phyloP scores from a whole-genome alignment of 2,329 filamentous ascomycete genomes.

The Paramyrothecium sp. region DNA sequence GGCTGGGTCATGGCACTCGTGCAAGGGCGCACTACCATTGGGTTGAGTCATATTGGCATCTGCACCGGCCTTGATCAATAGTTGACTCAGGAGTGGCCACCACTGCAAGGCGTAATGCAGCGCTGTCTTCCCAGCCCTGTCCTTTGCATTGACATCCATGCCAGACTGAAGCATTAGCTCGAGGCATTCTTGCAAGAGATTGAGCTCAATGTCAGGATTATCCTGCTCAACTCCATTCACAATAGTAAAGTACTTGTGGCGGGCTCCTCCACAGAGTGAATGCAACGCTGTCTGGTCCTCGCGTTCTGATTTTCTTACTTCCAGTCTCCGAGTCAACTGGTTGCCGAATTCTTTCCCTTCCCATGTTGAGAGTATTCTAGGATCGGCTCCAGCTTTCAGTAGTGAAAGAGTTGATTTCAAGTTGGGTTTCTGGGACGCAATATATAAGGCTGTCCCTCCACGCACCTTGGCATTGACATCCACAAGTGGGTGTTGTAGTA shows the following conservation, averaged over 20 bases:
- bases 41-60: slow-evolving; percentile 12
- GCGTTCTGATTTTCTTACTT: not conserved
- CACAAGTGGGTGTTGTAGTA: slow-evolving; percentile 5
- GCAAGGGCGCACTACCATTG: slow-evolving; percentile 5
- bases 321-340: not conserved
- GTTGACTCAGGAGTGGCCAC: slow-evolving; percentile 5
- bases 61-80: slow-evolving; percentile 19
- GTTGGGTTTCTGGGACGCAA: slow-evolving; percentile 6
- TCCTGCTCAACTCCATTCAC: too few species aligned
- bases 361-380: slow-evolving; percentile 13
- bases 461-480: slow-evolving; percentile 2
- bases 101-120: not conserved
- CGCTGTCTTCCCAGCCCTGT: not conserved
- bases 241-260: too few species aligned
- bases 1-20: slow-evolving; percentile 11
- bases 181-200: too few species aligned
- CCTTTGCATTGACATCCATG: too few species aligned
- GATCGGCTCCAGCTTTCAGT: slow-evolving; percentile 28
- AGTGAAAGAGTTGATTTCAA: slow-evolving; percentile 17
- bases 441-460: slow-evolving; percentile 19
- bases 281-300: not conserved
- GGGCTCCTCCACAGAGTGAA: not conserved
- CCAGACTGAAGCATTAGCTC: too few species aligned
- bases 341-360: not conserved
- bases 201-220: too few species aligned